A percentile compares a stretch with the other conserved stretches of the same genome.
phyloP scores from a whole-genome alignment of 2,329 filamentous ascomycete genomes.

The Fusarium cicatricum region DNA sequence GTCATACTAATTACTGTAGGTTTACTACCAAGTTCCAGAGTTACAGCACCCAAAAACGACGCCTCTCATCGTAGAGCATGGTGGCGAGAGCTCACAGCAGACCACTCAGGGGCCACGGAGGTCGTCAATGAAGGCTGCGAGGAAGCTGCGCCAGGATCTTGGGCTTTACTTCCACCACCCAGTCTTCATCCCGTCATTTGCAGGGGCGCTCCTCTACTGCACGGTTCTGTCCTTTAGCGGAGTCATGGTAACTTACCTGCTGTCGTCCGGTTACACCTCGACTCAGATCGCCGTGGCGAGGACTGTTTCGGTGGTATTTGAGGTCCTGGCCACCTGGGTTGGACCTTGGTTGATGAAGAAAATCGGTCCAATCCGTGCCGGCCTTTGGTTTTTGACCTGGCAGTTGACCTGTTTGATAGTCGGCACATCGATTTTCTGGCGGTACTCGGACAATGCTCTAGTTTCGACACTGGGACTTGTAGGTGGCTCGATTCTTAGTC shows the following conservation, averaged over 20 bases:
- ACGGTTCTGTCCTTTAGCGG: conserved; percentile 67
- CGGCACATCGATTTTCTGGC: conserved; percentile 55
- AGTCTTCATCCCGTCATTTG: conserved; percentile 68
- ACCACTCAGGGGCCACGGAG: background rate
- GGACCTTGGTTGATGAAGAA: conserved; percentile 63
- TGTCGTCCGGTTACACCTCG: conserved; percentile 61
- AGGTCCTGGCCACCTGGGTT: conserved; percentile 68
- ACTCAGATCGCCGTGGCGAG: conserved; percentile 62
- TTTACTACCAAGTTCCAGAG: conserved; percentile 41
- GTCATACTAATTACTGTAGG: conserved; percentile 19
- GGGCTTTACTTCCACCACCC: conserved; percentile 60
- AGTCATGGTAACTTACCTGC: conserved; percentile 71
- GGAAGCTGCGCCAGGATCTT: conserved; percentile 28
- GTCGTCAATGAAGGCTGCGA: conserved; percentile 6
- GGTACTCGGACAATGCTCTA: conserved; percentile 37
- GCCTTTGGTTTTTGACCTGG: conserved; percentile 76
- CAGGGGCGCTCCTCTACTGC: conserved; percentile 67
- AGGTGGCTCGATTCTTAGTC: conserved; percentile 61
- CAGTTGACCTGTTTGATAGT: conserved; percentile 65
- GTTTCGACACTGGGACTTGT: conserved; percentile 59
- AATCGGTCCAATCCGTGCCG: conserved; percentile 68
- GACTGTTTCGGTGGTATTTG: conserved; percentile 61
- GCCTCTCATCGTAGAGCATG: conserved; percentile 2
- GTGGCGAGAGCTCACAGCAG: background rate
- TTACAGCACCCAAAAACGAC: conserved; percentile 37